Percentiles rank a stretch among this genome's conserved stretches.
These are phyloP conservation scores for Tolypocladium pustulatum DNA, from an alignment of 2,329 filamentous ascomycete genomes.

Conservation along the genomic window DNA sequence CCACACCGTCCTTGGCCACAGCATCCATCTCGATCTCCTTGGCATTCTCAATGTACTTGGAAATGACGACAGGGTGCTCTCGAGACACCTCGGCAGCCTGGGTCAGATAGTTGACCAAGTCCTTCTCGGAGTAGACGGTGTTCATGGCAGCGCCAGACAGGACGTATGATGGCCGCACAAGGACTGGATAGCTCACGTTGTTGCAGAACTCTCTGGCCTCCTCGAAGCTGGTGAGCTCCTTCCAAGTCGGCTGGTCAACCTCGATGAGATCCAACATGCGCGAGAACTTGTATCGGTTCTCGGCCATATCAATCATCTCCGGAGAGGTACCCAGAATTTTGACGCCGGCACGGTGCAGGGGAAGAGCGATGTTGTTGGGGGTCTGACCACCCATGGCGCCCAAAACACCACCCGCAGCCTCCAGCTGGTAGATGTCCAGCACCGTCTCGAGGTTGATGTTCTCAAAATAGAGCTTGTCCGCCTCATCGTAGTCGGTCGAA, in stretches of 20 bases:
- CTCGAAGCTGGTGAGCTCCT: conserved; percentile 89
- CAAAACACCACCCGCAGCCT: conserved; percentile 73
- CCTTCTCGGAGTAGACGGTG: conserved; percentile 93
- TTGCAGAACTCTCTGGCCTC: conserved; percentile 83
- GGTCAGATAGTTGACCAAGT: conserved; percentile 76
- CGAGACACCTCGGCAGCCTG: conserved; percentile 90
- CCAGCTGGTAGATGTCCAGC: conserved; percentile 85
- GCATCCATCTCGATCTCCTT: conserved; percentile 99
- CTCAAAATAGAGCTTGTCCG: conserved; percentile 91
- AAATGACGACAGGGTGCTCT: conserved; percentile 95
- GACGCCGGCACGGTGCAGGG: conserved; percentile 78
- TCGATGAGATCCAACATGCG: conserved; percentile 92
- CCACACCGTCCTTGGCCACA: conserved; percentile 78
- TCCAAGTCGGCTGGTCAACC: conserved; percentile 96
- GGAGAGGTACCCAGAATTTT: conserved; percentile 92
- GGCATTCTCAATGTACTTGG: conserved; percentile 98
- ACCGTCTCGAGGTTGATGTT: conserved; percentile 87
- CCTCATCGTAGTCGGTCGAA: conserved; percentile 85
- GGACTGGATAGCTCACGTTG: conserved; percentile 81
- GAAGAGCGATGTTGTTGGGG: conserved; percentile 93
- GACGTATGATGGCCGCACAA: conserved; percentile 94
- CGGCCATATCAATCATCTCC: conserved; percentile 96
- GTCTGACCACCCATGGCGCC: conserved; percentile 97
- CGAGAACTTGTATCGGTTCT: conserved; percentile 98
- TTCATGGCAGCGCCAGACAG: conserved; percentile 98